A percentile compares a stretch with the other conserved stretches of the same genome.
Conservation (phyloP, 768 basidiomycete species). For the Lactarius hatsudake region DNA sequence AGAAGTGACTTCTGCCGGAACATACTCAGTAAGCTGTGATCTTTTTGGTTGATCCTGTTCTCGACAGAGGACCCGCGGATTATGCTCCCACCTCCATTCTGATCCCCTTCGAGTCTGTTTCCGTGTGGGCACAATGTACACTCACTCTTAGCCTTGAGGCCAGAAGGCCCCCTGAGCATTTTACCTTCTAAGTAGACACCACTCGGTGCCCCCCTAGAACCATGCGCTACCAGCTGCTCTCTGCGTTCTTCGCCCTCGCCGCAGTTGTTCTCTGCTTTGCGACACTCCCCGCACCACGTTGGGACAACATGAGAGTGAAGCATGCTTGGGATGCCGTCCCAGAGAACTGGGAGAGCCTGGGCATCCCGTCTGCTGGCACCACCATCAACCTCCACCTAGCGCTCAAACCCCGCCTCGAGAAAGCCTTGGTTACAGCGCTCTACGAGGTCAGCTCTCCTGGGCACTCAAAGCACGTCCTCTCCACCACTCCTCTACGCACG, state of each 20-base stretch:
- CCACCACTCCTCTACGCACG: background rate
- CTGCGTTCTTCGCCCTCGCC: background rate
- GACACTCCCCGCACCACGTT: no score
- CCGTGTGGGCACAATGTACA: no score
- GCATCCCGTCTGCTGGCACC: background rate
- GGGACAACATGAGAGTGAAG: background rate
- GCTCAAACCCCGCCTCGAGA: background rate
- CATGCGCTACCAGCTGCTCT: background rate
- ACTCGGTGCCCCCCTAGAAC: no score
- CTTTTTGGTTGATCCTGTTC: no score
- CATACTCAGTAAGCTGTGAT: no score
- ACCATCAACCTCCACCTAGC: background rate
- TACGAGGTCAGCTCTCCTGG: background rate
- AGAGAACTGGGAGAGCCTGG: background rate
- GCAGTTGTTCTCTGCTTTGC: background rate
- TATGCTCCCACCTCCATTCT: no score
- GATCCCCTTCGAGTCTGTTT: no score
- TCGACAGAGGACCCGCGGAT: no score
- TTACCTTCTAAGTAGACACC: no score
- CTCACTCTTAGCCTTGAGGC: no score
- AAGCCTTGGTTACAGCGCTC: background rate
- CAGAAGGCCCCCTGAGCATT: no score
- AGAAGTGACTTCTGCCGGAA: no score
- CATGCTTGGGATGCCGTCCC: background rate
- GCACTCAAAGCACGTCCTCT: background rate